These are phyloP conservation scores for Termitomyces bulborhizus DNA, from an alignment of 768 basidiomycete species.

Conservation along the genomic window DNA sequence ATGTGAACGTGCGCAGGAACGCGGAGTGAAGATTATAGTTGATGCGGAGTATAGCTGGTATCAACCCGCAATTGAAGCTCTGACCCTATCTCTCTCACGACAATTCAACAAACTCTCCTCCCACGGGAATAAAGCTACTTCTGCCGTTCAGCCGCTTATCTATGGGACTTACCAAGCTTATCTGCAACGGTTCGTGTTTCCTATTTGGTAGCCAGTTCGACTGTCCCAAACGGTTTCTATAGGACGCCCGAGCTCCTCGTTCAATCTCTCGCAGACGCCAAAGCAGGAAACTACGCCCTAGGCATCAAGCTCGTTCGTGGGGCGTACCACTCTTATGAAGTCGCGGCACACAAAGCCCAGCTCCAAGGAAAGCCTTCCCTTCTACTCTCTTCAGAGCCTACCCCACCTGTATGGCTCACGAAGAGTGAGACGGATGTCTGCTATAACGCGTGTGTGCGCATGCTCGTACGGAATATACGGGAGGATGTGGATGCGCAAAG, in stretches of 20 bases:
- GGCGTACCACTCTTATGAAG: conserved; percentile 82
- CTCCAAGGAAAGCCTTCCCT: conserved; percentile 19
- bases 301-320: conserved; percentile 93
- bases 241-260: conserved; percentile 69
- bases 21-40: conserved; percentile 65
- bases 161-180: conserved; percentile 92
- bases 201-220: neutral
- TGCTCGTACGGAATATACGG: conserved; percentile 51
- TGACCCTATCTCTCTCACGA: conserved; percentile 67
- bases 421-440: conserved; percentile 71
- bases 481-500: conserved; percentile 33
- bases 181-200: conserved; percentile 51
- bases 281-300: conserved; percentile 59
- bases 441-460: conserved; percentile 56
- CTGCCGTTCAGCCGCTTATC: conserved; percentile 50
- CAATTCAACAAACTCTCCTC: conserved; percentile 58
- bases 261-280: conserved; percentile 60
- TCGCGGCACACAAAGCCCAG: conserved; percentile 34
- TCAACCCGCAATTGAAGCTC: conserved; percentile 81
- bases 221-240: neutral
- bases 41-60: conserved; percentile 85
- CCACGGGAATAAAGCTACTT: conserved; percentile 6
- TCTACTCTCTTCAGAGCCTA: conserved; percentile 51
- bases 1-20: conserved; percentile 53
- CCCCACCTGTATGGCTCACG: conserved; percentile 61